Evolutionary conservation across 2,329 filamentous ascomycete species (phyloP).

Genomic region (Monosporascus sp.): DNA sequence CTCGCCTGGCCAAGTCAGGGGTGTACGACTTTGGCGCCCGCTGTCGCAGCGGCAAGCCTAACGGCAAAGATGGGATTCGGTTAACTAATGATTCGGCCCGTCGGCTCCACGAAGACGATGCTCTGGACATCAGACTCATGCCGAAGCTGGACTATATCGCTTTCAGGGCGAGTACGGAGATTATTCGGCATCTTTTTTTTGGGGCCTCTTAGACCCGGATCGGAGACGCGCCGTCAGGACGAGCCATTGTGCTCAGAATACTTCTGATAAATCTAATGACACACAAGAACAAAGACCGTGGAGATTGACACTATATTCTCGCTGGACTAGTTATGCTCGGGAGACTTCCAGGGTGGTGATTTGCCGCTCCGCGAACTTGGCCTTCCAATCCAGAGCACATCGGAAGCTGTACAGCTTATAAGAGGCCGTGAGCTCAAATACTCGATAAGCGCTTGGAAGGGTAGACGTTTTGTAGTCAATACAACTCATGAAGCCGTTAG

Average conservation of each 20-base stretch:
- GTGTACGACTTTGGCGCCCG: slow-evolving; percentile 1
- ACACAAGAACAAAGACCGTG: background rate
- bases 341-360: background rate
- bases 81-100: background rate
- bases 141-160: background rate
- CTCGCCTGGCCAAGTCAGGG: background rate
- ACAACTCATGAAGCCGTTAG: slow-evolving; percentile 4
- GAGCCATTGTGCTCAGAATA: background rate
- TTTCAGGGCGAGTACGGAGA: background rate
- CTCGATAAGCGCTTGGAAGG: slow-evolving; percentile 5
- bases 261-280: slow-evolving; percentile 1
- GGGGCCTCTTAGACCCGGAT: slow-evolving; percentile 8
- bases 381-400: background rate
- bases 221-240: background rate
- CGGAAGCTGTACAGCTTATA: slow-evolving; percentile 3
- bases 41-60: background rate
- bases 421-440: slow-evolving; percentile 4
- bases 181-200: slow-evolving; percentile 11
- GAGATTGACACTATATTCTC: slow-evolving; percentile 2
- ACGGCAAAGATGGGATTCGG: background rate
- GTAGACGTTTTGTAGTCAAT: slow-evolving; percentile 3
- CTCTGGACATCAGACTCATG: background rate
- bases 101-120: background rate
- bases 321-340: background rate
- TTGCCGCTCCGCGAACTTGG: slow-evolving; percentile 1